These are phyloP conservation scores for Udeniomyces megalosporus DNA, from an alignment of 768 basidiomycete genomes.

Conservation along the genomic window DNA sequence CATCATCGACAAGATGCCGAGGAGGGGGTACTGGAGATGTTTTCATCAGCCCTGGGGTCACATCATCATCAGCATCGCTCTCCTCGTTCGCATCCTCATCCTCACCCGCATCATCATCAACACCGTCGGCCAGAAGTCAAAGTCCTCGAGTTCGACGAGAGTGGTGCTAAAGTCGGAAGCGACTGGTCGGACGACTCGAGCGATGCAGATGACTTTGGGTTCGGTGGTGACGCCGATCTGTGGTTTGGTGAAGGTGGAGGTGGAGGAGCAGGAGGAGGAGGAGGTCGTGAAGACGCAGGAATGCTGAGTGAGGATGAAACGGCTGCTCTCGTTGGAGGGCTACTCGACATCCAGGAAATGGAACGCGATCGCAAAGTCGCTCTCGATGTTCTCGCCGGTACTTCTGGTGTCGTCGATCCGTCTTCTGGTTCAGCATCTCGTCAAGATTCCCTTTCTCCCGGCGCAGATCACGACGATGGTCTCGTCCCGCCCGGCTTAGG, in stretches of 20 bases:
- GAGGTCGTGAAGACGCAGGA: no score
- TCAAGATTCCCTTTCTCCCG: no score
- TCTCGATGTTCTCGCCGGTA: neutral
- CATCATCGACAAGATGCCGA: neutral
- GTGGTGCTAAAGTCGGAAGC: neutral
- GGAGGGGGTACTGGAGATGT: neutral
- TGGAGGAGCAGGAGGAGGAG: no score
- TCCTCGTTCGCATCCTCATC: neutral
- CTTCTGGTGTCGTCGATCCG: no score
- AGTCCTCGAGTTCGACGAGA: slow-evolving; percentile 8
- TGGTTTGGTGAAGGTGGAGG: slow-evolving; percentile 1
- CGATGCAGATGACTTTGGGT: slow-evolving; percentile 7
- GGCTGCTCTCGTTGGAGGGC: no score
- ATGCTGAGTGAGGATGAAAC: no score
- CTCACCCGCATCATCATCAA: neutral
- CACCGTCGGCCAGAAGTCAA: neutral
- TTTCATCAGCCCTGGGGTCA: neutral
- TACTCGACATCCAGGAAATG: no score
- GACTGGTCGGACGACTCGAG: slow-evolving; percentile 15
- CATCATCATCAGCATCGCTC: neutral
- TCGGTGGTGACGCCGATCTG: slow-evolving; percentile 4
- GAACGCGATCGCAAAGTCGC: neutral
- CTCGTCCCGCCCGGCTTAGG: neutral
- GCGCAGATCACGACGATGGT: no score
- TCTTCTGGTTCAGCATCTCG: neutral